Percentiles rank a stretch among this genome's conserved stretches.
phyloP scores from a whole-genome alignment of 768 basidiomycete genomes.

The Boletus rufocinnamomeus region DNA sequence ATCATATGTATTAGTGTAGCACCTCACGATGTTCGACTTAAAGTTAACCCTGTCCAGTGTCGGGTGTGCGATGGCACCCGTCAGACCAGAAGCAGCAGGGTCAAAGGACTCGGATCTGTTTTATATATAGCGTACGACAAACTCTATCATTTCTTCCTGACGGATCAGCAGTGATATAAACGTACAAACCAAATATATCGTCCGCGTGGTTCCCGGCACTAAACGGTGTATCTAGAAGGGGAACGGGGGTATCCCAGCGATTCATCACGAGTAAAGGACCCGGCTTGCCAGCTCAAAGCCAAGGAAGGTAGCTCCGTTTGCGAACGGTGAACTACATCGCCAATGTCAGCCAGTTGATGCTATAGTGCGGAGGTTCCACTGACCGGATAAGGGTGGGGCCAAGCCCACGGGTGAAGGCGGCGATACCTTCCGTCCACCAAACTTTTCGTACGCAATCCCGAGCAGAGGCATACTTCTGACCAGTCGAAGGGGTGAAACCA shows the following conservation, averaged over 20 bases:
- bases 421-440: conserved; percentile 79
- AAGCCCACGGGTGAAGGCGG: conserved; percentile 90
- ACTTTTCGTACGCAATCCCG: conserved; percentile 82
- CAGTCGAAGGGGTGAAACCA: conserved; percentile 71
- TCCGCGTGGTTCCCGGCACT: conserved; percentile 1
- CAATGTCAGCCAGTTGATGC: conserved; percentile 7
- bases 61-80: not conserved
- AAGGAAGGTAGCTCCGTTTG: conserved; percentile 95
- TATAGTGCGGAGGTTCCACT: conserved; percentile 27
- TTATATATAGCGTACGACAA: not conserved
- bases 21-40: not conserved
- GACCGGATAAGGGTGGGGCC: conserved; percentile 90
- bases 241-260: not conserved
- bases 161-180: conserved; percentile 6
- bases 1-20: not conserved
- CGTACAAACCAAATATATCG: conserved; percentile 1
- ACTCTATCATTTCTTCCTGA: not conserved
- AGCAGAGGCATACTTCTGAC: conserved; percentile 81
- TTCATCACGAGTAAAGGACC: conserved; percentile 46
- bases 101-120: not conserved
- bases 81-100: not conserved
- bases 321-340: conserved; percentile 78
- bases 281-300: conserved; percentile 93
- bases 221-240: not conserved
- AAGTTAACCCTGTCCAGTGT: not conserved